Evolutionary conservation across 1,284 basidiomycete species (phyloP), one percentile per base, ranked within the genome.

Genomic region (Xerocomus minutiporus): DNA sequence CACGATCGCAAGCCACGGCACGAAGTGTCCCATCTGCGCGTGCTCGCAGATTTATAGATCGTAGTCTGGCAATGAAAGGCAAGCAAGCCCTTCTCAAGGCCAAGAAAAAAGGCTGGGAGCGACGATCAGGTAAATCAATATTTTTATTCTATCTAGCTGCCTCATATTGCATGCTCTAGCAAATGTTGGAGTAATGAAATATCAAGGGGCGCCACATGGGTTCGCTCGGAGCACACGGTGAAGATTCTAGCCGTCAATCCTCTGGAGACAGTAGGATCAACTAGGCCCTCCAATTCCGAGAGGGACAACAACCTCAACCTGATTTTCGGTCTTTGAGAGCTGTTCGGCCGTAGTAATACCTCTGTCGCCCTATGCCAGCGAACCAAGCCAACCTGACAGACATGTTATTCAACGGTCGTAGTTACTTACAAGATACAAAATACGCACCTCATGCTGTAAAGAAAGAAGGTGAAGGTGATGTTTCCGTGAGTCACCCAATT

Each of bases 401-500:
- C 20, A 20, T 20, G 2, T 20, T 20, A 2, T 20, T 20, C 20
- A 2, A 20, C 20, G 20, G 20, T 20, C 20, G 20, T 26, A 8
- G 26, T 26, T 26, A 8, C 26, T 26, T 26, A 5, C 26, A 26
- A 26, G 4, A 26, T 26, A 8, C 26, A 26, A 26, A 32, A 47
- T 23, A 0, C 47, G 54, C 28, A 85, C 86, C 86, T 78, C 56
- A 74, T 74, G 32, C 71, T 52, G 50, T 83, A 75, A 44, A 89
- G 72, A 39, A 84, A 70, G 36, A 83, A 55, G 20, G 80, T 78
- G 53, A 81, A 72, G 2, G 84, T 82, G 61, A 89, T 83, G 62
- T 88, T 91, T 31, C 87, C 88, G 59, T 89, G 86, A 0, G 82
- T 86, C 73, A 80, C 84, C 15, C 75, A 64, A 66, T 89, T 89